Evolutionary conservation across 2,329 filamentous ascomycete species (phyloP).

Genomic region (Sclerotinia minor): DNA sequence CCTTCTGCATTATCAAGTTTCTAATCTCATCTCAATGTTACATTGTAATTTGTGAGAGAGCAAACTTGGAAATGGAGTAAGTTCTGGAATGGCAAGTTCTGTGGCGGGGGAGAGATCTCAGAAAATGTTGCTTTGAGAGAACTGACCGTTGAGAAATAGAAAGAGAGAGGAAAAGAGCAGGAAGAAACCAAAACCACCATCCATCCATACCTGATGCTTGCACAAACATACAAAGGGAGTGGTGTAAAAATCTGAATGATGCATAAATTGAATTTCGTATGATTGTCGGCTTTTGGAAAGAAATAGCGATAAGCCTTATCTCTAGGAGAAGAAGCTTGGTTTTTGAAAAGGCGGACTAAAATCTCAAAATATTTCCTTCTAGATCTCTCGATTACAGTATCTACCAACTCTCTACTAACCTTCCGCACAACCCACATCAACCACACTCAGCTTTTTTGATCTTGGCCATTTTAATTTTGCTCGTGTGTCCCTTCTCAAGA

Average conservation of each 20-base stretch:
- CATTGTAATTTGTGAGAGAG: background rate
- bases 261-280: constrained; percentile 11
- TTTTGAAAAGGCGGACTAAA: constrained; percentile 12
- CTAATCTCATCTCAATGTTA: background rate
- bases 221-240: background rate
- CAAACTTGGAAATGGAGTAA: background rate
- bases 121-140: background rate
- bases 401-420: background rate
- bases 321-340: background rate
- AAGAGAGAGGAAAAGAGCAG: background rate
- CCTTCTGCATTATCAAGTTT: constrained; percentile 16
- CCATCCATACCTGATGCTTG: background rate
- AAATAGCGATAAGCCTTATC: constrained; percentile 3
- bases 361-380: background rate
- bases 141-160: background rate
- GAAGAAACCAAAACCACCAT: background rate
- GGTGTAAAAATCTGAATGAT: background rate
- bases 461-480: constrained; percentile 9
- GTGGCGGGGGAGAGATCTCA: background rate
- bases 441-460: background rate
- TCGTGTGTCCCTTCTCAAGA: background rate
- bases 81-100: background rate
- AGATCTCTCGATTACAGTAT: background rate
- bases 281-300: background rate
- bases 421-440: background rate